Evolutionary conservation across 345 rosid genomes (phyloP), one percentile per base, ranked within the genome.

Genomic region (Hibiscus mutabilis): DNA sequence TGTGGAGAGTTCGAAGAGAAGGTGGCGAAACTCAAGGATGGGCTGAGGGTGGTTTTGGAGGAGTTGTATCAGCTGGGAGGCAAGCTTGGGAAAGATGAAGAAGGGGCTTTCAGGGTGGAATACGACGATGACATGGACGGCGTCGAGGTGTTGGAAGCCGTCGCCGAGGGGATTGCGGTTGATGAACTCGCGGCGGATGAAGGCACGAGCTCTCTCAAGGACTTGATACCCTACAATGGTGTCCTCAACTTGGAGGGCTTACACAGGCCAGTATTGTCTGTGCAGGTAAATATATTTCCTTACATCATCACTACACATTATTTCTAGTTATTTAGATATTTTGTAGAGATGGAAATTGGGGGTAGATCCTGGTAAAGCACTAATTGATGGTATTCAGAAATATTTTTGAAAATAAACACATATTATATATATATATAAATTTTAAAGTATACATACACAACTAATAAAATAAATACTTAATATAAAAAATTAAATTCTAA

Each of bases 1-100:
- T 80, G 77, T 0, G 74, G 10, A 19, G 79, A 52, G n/a, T 86
- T 79, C 7, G 78, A 79, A 60, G 81, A 76, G 8, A 79, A 78
- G 44, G 98, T 90, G n/a, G 89, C 60, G 68, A 92, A 86, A 70
- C 85, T 95, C 47, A 92, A 89, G 68, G 92, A 92, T 27, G 93
- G 96, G 64, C 74, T 95, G 16, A 72, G 75, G 74, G 72, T 76
- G 15, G 91, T 87, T 61, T 67, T 95, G 77, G 97, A 84, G 49
- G 98, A 90, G 73, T 92, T 92, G 65, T 77, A 86, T 73, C 97
- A 90, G 79, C 84, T 95, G 16, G 92, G 92, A 0, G 99, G 99
- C 55, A 89, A 79, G 79, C 83, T 95, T 2, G 94, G 86, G 55
- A 90, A 82, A 71, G 98, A 95, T 55, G 94, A 89, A 19, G 92